Evolutionary conservation across 495 filamentous ascomycete genomes (phyloP).

Genomic region (Podospora comata): DNA sequence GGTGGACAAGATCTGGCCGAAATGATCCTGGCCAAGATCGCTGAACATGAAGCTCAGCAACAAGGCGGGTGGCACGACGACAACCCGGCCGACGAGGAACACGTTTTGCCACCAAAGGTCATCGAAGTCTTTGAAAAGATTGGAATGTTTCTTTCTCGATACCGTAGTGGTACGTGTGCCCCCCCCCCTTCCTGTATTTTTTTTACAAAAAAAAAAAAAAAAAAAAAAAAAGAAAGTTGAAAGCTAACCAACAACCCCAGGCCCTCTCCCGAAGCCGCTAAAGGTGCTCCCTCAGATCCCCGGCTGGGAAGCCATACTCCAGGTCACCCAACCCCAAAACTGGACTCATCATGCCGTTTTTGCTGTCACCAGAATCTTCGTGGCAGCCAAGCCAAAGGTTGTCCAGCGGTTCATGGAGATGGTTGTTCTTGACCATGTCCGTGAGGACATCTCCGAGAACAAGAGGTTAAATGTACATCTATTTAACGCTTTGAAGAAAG

Average conservation of each 20-base stretch:
- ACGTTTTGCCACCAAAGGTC: conserved; percentile 83
- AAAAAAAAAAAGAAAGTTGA: too few relatives aligned
- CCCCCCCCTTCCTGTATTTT: too few relatives aligned
- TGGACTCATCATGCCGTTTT: conserved; percentile 72
- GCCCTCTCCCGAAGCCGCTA: conserved; percentile 93
- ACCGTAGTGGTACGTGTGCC: conserved; percentile 30
- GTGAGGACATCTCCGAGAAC: conserved; percentile 71
- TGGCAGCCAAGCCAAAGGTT: conserved; percentile 70
- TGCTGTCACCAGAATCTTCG: conserved; percentile 84
- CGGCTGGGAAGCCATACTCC: conserved; percentile 74
- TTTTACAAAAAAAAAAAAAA: too few relatives aligned
- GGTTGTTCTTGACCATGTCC: conserved; percentile 80
- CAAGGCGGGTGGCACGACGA: conserved; percentile 33
- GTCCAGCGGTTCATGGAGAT: conserved; percentile 77
- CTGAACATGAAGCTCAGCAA: conserved; percentile 76
- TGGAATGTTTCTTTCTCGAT: conserved; percentile 81
- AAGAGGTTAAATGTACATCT: conserved; percentile 94
- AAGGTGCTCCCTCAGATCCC: conserved; percentile 92
- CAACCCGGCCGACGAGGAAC: conserved; percentile 65
- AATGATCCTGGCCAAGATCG: conserved; percentile 90
- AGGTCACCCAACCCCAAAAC: conserved; percentile 29
- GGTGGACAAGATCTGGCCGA: conserved; percentile 78
- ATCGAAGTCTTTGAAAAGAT: conserved; percentile 92
- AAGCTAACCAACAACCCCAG: conserved; percentile 58
- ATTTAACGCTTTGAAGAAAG: conserved; percentile 88